A percentile compares a stretch with the other conserved stretches of the same genome.
Conservation (phyloP, 768 basidiomycete genomes). For the Rubroboletus satanas region DNA sequence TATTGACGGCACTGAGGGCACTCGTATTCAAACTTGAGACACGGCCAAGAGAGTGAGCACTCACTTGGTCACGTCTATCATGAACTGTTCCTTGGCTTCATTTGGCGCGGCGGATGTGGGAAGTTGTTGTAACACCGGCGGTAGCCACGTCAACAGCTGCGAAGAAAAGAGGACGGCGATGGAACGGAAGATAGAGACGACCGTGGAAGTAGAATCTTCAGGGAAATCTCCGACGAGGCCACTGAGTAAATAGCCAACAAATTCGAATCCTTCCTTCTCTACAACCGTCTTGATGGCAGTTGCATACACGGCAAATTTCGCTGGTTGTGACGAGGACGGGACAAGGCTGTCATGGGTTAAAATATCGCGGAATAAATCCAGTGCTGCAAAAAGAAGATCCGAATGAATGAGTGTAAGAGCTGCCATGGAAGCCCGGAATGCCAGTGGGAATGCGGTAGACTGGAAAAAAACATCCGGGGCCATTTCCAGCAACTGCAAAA, state of each 20-base stretch:
- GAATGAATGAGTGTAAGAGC: constrained; percentile 79
- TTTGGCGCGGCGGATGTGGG: constrained; percentile 57
- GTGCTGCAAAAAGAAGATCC: constrained; percentile 75
- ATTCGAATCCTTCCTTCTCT: constrained; percentile 66
- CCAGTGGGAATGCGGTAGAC: constrained; percentile 71
- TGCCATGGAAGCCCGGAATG: constrained; percentile 72
- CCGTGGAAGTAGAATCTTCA: constrained; percentile 70
- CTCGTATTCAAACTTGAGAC: background rate
- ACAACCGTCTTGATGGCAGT: constrained; percentile 57
- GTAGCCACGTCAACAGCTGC: constrained; percentile 70
- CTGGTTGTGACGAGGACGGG: constrained; percentile 45
- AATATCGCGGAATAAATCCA: constrained; percentile 77
- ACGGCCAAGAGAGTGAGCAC: constrained; percentile 26
- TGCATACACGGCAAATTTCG: constrained; percentile 62
- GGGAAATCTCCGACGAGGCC: constrained; percentile 88
- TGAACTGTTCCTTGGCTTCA: constrained; percentile 65
- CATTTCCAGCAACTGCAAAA: constrained; percentile 61
- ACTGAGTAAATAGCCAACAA: constrained; percentile 63
- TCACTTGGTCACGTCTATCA: constrained; percentile 72
- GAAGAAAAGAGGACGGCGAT: constrained; percentile 63
- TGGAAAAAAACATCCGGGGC: constrained; percentile 76
- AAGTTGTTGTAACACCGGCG: constrained; percentile 65
- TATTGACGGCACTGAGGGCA: constrained; percentile 54
- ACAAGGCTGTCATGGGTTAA: constrained; percentile 70
- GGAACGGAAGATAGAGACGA: constrained; percentile 75